Evolutionary conservation across 805 yeast species (phyloP).

Genomic region (Komagataella ulmi): DNA sequence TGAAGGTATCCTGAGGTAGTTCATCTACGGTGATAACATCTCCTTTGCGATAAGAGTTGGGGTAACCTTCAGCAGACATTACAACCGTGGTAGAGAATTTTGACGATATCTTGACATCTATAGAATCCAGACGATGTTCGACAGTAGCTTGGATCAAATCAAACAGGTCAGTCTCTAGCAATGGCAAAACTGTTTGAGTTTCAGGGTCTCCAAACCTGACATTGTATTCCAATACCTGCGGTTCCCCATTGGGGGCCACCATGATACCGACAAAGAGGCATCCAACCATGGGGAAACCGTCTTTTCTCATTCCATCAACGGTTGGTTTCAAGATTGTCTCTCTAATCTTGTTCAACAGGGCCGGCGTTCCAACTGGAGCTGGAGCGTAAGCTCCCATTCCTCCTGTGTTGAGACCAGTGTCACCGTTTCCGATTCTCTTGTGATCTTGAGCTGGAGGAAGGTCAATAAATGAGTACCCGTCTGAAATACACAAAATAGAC

Average conservation of each 20-base stretch:
- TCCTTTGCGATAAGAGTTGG: conserved; percentile 76
- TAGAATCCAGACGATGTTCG: conserved; percentile 85
- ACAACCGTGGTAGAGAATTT: conserved; percentile 86
- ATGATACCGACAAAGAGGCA: conserved; percentile 91
- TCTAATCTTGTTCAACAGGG: conserved; percentile 57
- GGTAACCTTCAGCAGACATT: conserved; percentile 95
- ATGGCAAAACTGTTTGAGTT: conserved; percentile 90
- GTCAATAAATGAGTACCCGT: conserved; percentile 83
- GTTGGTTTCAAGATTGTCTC: conserved; percentile 76
- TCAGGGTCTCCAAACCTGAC: conserved; percentile 99
- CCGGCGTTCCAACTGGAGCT: conserved; percentile 85
- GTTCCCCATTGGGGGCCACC: conserved; percentile 68
- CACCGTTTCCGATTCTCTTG: conserved; percentile 89
- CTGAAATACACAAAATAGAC: conserved; percentile 81
- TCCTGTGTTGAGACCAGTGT: conserved; percentile 91
- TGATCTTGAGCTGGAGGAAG: conserved; percentile 98
- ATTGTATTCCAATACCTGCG: conserved; percentile 91
- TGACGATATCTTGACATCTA: conserved; percentile 39
- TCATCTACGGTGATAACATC: conserved; percentile 56
- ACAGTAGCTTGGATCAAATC: conserved; percentile 89
- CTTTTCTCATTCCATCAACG: conserved; percentile 90
- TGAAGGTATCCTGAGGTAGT: conserved; percentile 45
- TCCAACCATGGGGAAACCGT: conserved; percentile 92
- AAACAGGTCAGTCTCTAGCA: conserved; percentile 84
- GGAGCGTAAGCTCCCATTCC: conserved; percentile 99